Evolutionary conservation across 352 stramenopile species (phyloP).

Genomic region (Phytophthora sp.): DNA sequence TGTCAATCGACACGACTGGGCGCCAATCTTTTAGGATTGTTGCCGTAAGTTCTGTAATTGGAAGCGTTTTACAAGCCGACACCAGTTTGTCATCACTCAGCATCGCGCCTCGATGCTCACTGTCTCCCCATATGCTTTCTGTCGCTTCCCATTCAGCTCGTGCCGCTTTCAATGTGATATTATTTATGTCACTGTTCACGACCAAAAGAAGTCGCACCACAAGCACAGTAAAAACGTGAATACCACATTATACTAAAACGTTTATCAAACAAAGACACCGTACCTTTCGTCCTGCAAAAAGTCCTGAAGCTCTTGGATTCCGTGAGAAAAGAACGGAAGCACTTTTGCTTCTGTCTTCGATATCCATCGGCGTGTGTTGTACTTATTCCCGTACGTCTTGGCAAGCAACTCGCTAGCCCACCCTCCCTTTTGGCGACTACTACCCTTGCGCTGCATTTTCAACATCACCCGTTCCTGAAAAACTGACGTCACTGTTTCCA

Average conservation of each 20-base stretch:
- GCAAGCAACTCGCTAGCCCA: constrained; percentile 65
- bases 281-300: constrained; percentile 63
- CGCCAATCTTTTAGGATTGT: constrained; percentile 41
- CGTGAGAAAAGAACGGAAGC: constrained; percentile 70
- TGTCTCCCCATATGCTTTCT: constrained; percentile 18
- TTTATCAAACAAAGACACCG: background rate
- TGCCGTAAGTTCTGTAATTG: constrained; percentile 27
- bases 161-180: constrained; percentile 32
- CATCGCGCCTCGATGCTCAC: constrained; percentile 33
- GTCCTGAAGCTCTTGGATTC: constrained; percentile 64
- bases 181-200: constrained; percentile 34
- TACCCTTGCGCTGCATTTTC: constrained; percentile 65
- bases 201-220: too few species aligned
- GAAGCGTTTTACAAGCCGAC: constrained; percentile 34
- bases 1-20: constrained; percentile 24
- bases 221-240: too few species aligned
- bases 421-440: constrained; percentile 31
- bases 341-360: constrained; percentile 64
- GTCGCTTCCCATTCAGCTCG: constrained; percentile 18
- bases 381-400: constrained; percentile 62
- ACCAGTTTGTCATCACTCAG: constrained; percentile 42
- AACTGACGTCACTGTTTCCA: constrained; percentile 45
- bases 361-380: constrained; percentile 61
- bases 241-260: background rate
- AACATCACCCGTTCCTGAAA: constrained; percentile 73